A percentile compares a stretch with the other conserved stretches of the same genome.
phyloP scores from a whole-genome alignment of 2,329 filamentous ascomycete species.

The Claviceps sp. region DNA sequence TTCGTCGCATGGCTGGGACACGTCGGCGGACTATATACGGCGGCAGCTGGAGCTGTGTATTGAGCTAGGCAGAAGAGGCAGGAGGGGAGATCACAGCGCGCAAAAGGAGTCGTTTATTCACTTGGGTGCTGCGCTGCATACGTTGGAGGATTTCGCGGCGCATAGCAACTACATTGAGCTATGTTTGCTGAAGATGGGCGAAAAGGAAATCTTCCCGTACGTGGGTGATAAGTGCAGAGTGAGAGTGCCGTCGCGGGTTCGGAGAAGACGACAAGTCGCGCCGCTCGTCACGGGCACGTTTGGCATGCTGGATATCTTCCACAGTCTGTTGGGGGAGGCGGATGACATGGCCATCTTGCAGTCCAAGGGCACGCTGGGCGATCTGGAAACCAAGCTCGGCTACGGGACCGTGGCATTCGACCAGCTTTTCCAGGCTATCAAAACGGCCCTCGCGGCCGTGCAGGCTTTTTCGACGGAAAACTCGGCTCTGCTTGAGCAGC shows the following conservation, averaged over 20 bases:
- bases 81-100: slow-evolving; percentile 39
- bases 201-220: slow-evolving; percentile 48
- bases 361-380: slow-evolving; percentile 49
- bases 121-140: slow-evolving; percentile 58
- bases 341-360: slow-evolving; percentile 28
- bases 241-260: slow-evolving; percentile 37
- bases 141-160: slow-evolving; percentile 50
- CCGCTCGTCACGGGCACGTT: slow-evolving; percentile 50
- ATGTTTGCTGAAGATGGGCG: slow-evolving; percentile 55
- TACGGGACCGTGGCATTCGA: slow-evolving; percentile 28
- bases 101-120: slow-evolving; percentile 58
- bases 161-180: slow-evolving; percentile 70
- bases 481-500: slow-evolving; percentile 12
- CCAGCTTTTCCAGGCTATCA: slow-evolving; percentile 16
- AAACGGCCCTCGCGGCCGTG: slow-evolving; percentile 13
- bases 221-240: slow-evolving; percentile 13
- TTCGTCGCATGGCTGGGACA: slow-evolving; percentile 60
- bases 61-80: slow-evolving; percentile 54
- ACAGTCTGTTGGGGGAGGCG: slow-evolving; percentile 46
- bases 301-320: slow-evolving; percentile 53
- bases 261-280: slow-evolving; percentile 40
- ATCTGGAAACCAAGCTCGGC: slow-evolving; percentile 64
- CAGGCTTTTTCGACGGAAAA: slow-evolving; percentile 12
- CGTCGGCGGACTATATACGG: slow-evolving; percentile 66
- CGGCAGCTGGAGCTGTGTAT: slow-evolving; percentile 56